Percentiles rank a stretch among this genome's conserved stretches.
Evolutionary conservation across 2,329 filamentous ascomycete species (phyloP).

Genomic region (Dactylellina sp.): DNA sequence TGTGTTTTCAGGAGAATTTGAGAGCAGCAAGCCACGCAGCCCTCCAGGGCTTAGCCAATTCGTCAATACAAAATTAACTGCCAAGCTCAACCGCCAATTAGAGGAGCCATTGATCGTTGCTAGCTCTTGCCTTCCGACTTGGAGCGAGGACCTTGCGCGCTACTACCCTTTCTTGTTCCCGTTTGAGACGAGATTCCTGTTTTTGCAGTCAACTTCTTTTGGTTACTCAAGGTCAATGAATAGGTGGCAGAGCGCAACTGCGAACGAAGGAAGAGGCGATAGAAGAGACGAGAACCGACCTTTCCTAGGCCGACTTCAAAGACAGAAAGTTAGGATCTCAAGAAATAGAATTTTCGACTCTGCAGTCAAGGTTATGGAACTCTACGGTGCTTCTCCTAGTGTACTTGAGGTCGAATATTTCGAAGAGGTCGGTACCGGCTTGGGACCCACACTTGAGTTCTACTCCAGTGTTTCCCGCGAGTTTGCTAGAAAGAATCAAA

Average conservation of each 20-base stretch:
- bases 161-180: conserved; percentile 97
- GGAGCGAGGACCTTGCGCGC: conserved; percentile 94
- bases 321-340: conserved; percentile 98
- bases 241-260: conserved; percentile 89
- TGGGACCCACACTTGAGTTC: conserved; percentile 95
- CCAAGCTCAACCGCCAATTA: conserved; percentile 94
- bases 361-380: conserved; percentile 97
- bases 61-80: conserved; percentile 97
- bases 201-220: conserved; percentile 97
- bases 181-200: conserved; percentile 95
- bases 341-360: conserved; percentile 95
- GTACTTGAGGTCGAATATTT: conserved; percentile 98
- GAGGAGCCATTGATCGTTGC: conserved; percentile 97
- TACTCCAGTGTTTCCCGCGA: conserved; percentile 98
- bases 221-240: conserved; percentile 98
- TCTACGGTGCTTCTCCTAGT: conserved; percentile 96
- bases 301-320: conserved; percentile 88
- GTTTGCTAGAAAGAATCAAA: conserved; percentile 96
- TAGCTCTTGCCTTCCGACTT: conserved; percentile 92
- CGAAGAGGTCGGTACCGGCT: conserved; percentile 94
- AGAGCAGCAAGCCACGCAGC: conserved; percentile 74
- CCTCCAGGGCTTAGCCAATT: conserved; percentile 90
- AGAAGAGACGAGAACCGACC: conserved; percentile 87
- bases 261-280: conserved; percentile 83
- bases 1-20: conserved; percentile 82